Conservation (phyloP, 1,284 basidiomycete species). For the Cryptococcus sp. region DNA sequence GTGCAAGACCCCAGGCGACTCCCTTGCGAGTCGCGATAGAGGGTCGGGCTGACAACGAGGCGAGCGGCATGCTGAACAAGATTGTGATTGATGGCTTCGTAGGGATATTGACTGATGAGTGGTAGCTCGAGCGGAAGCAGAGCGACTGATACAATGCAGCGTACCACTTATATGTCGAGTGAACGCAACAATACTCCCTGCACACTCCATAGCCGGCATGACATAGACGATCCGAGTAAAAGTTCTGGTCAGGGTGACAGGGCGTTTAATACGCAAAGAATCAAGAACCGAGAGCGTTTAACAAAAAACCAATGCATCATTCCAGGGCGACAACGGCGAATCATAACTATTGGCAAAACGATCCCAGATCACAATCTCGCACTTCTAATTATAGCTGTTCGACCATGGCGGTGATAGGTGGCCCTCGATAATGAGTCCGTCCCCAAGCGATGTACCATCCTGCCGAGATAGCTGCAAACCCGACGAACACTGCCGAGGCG, state of each 20-base stretch:
- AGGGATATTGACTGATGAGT: too few species aligned
- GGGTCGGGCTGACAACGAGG: conserved; percentile 1
- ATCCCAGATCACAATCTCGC: background rate
- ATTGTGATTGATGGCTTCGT: too few species aligned
- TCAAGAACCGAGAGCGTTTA: background rate
- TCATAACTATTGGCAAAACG: background rate
- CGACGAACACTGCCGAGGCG: conserved; percentile 65
- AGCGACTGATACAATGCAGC: too few species aligned
- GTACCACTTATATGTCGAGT: too few species aligned
- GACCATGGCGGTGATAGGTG: conserved; percentile 19
- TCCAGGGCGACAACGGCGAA: background rate
- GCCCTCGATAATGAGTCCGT: conserved; percentile 43
- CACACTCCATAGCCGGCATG: background rate
- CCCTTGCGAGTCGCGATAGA: conserved; percentile 8
- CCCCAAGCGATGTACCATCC: conserved; percentile 61
- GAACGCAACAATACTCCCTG: background rate
- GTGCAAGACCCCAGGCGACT: conserved; percentile 16
- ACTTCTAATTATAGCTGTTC: background rate
- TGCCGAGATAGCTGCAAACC: conserved; percentile 60
- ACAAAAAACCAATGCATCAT: too few species aligned
- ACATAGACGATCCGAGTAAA: background rate
- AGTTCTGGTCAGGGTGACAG: conserved; percentile 1
- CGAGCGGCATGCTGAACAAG: conserved; percentile 6
- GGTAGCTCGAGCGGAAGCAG: too few species aligned
- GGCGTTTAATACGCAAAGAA: background rate